phyloP scores from a whole-genome alignment of 352 stramenopile species.

The Phytophthora europaea region DNA sequence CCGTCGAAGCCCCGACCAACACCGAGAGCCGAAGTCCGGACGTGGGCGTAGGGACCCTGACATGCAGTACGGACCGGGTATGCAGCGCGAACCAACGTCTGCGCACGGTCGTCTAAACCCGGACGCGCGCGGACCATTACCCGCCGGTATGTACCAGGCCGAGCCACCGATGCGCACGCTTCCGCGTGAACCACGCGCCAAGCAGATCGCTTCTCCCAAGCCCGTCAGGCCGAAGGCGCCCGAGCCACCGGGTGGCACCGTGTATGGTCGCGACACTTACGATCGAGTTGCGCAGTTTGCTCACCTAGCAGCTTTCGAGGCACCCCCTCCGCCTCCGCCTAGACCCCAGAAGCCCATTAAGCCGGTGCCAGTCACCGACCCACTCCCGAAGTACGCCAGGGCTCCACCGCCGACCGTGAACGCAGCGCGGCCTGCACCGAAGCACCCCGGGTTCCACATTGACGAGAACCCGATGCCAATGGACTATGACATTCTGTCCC shows the following conservation, averaged over 20 bases:
- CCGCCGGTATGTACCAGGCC: conserved; percentile 10
- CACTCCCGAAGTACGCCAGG: conserved; percentile 32
- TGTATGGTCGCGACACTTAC: conserved; percentile 40
- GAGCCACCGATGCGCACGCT: conserved; percentile 19
- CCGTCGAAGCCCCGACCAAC: background rate
- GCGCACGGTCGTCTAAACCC: conserved; percentile 20
- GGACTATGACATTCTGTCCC: conserved; percentile 41
- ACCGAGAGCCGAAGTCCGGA: conserved; percentile 25
- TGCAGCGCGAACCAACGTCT: conserved; percentile 27
- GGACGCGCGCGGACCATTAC: background rate
- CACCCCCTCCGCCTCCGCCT: conserved; percentile 30
- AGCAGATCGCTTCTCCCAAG: conserved; percentile 29
- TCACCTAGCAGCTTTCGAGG: conserved; percentile 44
- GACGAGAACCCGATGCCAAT: conserved; percentile 14
- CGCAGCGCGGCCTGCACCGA: conserved; percentile 17
- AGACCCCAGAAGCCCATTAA: conserved; percentile 38
- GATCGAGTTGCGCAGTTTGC: conserved; percentile 40
- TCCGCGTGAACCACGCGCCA: conserved; percentile 14
- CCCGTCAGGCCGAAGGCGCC: conserved; percentile 9
- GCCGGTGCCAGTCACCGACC: conserved; percentile 26
- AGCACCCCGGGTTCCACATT: conserved; percentile 27
- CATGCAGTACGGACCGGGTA: conserved; percentile 9
- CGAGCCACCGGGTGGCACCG: conserved; percentile 26
- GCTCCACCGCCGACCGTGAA: conserved; percentile 8
- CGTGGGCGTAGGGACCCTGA: conserved; percentile 16